Base-by-base conservation (phyloP, 2,329 filamentous ascomycete species). In the Fusarium nisikadoi region DNA sequence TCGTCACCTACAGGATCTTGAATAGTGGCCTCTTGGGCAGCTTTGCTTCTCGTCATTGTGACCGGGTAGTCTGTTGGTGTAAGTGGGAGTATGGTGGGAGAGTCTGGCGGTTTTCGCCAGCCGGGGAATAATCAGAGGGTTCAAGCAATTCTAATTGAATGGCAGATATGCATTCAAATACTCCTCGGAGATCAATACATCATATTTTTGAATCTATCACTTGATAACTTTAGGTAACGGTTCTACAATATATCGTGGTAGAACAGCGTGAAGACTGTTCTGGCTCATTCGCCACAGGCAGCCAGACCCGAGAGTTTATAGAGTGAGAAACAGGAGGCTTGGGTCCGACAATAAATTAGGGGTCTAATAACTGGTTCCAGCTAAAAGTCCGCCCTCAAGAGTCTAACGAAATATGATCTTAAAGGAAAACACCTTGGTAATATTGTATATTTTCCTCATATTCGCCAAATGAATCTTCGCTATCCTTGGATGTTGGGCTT, bases 281-380 rank as follows among this genome's bases (percentile, higher is more conserved):
- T 43, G 25, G 64, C 39, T 29, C 46, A 57, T 71, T 73, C 54
- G 65, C 70, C 70, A 72, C 65, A 64, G 47, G 38, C 23, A 54
- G 29, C 54, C 53, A 29, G n/a, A 42, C 41, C 23, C 39, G 43
- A 49, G 36, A 33, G 12, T n/a, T 35, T 20, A 29, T 17, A 29
- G 35, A 19, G 17, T 7, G 27, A 55, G n/a, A 27, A 46, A 46
- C 12, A 66, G 59, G 63, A 60, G 63, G 36, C 38, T 68, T 64
- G 46, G n/a, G 55, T 47, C 50, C 29, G 54, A 38, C 29, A 36
- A n/a, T 17, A 43, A 50, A 46, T 36, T 20, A 19, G 25, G 42
- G 33, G 19, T 9, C 11, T 31, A 20, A 27, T 39, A n/a, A 54
- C 16, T 20, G 19, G 36, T 19, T 41, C 19, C 25, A 23, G 27